Evolutionary conservation across 768 basidiomycete species (phyloP), one percentile per base, ranked within the genome.

Genomic region (Kwoniella bestiolae): DNA sequence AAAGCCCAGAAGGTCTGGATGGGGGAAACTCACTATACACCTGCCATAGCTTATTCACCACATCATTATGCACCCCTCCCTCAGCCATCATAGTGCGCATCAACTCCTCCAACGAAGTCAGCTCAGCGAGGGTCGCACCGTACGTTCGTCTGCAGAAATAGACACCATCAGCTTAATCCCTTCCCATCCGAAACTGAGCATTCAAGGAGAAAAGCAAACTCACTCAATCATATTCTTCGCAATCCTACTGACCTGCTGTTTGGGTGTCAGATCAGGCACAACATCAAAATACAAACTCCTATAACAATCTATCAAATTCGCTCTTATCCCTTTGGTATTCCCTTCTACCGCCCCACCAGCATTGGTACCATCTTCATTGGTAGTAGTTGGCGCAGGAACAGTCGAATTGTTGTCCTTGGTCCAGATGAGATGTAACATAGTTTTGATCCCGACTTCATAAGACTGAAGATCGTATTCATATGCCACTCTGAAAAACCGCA

Each of bases 401-500:
- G 60, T 23, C 25, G 86, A 85, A 56, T 83, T 90, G 75, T 92
- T 92, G 75, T 99, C 95, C 78, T 98, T 98, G 28, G 87, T 86
- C 96, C 96, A 98, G 71, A 99, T 91, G 26, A 99, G 84, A 79
- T 98, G 96, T 14, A 99, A 79, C 95, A 98, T 97, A 75, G 89
- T 92, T 83, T 91, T 93, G 76, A 99, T 89, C 0, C 96, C 96
- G 49, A 91, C 91, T 80, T 90, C 87, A 2, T 94, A 90, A 38
- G 86, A 85, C 44, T 87, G 85, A 56, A 98, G 86, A 70, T 91
- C 84, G 76, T 94, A 96, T 75, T 89, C 90, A 71, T 89, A 86
- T 0, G 90, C 87, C 5, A 89, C 85, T 51, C 88, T 85, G 86
- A 94, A 97, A 80, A 95, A 98, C 29, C 95, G 77, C 80, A 84